Conservation (phyloP, 2,329 filamentous ascomycete species). For the Aureobasidium namibiae region DNA sequence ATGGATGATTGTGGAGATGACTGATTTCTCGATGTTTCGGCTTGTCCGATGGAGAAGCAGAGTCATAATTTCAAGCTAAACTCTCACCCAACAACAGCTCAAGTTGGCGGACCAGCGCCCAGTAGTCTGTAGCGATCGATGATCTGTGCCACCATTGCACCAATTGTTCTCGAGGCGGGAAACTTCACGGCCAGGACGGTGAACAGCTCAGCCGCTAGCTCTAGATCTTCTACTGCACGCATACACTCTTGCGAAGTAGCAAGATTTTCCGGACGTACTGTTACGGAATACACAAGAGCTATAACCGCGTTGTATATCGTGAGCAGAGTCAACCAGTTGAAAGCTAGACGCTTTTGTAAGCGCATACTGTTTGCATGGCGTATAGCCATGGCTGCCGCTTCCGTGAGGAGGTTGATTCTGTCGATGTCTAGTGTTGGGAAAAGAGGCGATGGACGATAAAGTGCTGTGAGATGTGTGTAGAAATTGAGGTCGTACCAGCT, state of each 20-base stretch:
- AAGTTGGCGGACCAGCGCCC: background rate
- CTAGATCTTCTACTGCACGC: conserved; percentile 16
- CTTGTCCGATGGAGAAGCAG: background rate
- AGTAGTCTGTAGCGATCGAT: background rate
- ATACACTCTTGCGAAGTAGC: conserved; percentile 13
- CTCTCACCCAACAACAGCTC: background rate
- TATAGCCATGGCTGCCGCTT: conserved; percentile 37
- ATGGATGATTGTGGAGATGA: background rate
- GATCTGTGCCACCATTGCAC: background rate
- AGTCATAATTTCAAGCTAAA: background rate
- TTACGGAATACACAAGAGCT: conserved; percentile 37
- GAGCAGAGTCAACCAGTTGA: conserved; percentile 37
- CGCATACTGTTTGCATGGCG: conserved; percentile 33
- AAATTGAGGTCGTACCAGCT: conserved; percentile 44
- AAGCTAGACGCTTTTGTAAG: conserved; percentile 33
- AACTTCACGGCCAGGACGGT: conserved; percentile 14
- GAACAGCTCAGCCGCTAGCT: conserved; percentile 15
- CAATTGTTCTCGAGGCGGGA: conserved; percentile 4
- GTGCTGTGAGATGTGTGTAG: conserved; percentile 37
- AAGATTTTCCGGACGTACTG: conserved; percentile 28
- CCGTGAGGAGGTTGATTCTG: conserved; percentile 31
- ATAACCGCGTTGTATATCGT: conserved; percentile 36
- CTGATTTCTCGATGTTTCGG: background rate
- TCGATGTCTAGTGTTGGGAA: conserved; percentile 30
- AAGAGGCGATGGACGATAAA: conserved; percentile 39